These are phyloP conservation scores for Monotropa hypopitys DNA, from an alignment of 179 eudicot genomes.

Conservation along the genomic window DNA sequence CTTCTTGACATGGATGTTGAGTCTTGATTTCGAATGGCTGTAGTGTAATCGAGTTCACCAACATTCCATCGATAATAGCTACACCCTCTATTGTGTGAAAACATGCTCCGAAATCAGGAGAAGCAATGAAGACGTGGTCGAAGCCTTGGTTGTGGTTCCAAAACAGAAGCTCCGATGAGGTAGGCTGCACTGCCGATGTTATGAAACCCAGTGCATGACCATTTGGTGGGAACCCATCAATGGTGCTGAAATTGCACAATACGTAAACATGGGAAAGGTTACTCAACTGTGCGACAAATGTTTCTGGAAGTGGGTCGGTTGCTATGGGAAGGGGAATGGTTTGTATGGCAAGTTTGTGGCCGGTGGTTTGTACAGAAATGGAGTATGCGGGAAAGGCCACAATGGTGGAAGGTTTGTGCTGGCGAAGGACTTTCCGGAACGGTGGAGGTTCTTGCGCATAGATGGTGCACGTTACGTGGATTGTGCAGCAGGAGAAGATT, in stretches of 20 bases:
- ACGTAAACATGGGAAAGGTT: too few species aligned
- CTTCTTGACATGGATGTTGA: constrained; percentile 66
- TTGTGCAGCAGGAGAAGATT: too few species aligned
- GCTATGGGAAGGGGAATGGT: too few species aligned
- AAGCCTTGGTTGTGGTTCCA: constrained; percentile 63
- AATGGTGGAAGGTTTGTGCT: too few species aligned
- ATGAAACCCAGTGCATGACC: constrained; percentile 56
- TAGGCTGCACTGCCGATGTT: constrained; percentile 30
- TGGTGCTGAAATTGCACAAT: constrained; percentile 61
- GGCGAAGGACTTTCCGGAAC: too few species aligned
- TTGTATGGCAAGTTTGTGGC: too few species aligned
- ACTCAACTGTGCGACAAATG: too few species aligned
- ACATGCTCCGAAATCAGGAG: constrained; percentile 79
- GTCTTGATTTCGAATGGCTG: constrained; percentile 60
- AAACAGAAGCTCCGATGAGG: constrained; percentile 43
- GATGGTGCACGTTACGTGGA: too few species aligned
- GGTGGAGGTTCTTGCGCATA: too few species aligned
- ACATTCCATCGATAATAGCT: constrained; percentile 49
- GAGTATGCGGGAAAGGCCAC: too few species aligned
- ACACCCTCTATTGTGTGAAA: constrained; percentile 69
- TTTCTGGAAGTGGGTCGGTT: too few species aligned
- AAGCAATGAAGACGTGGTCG: constrained; percentile 72
- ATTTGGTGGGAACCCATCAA: constrained; percentile 69
- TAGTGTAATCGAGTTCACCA: constrained; percentile 41
- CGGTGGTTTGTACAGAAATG: too few species aligned